Evolutionary conservation across 768 basidiomycete species (phyloP).

Genomic region (Lanmaoa pseudosensibilis): DNA sequence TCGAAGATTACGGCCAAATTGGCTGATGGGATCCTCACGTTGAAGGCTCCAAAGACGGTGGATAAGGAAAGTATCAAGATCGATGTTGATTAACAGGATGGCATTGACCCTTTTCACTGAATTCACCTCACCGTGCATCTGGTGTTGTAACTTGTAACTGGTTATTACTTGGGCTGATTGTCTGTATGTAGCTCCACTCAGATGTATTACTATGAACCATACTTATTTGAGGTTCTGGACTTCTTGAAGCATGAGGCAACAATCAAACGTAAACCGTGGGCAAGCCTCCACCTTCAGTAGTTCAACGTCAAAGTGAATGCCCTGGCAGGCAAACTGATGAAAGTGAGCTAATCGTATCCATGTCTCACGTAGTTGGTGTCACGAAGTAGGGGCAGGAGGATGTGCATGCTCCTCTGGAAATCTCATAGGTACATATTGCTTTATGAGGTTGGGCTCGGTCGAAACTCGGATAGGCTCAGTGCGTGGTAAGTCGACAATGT

Average conservation of each 20-base stretch:
- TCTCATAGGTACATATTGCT: too few relatives aligned
- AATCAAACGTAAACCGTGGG: neutral
- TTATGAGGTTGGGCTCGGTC: too few relatives aligned
- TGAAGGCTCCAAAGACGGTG: constrained; percentile 59
- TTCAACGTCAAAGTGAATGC: too few relatives aligned
- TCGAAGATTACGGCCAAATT: constrained; percentile 62
- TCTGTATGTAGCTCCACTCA: constrained; percentile 12
- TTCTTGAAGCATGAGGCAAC: neutral
- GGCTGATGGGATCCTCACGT: constrained; percentile 65
- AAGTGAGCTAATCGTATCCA: too few relatives aligned
- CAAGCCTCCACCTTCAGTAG: too few relatives aligned
- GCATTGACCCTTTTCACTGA: neutral
- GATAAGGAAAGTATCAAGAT: constrained; percentile 57
- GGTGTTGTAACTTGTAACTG: neutral
- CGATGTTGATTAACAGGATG: constrained; percentile 27
- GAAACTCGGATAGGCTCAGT: too few relatives aligned
- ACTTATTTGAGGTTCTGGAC: neutral
- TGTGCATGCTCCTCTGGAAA: too few relatives aligned
- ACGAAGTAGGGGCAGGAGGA: too few relatives aligned
- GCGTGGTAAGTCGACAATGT: too few relatives aligned
- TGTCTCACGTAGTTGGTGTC: too few relatives aligned
- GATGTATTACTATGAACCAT: neutral
- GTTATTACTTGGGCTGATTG: neutral
- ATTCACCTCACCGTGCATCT: neutral
- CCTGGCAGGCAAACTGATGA: too few relatives aligned